Evolutionary conservation across 495 filamentous ascomycete genomes (phyloP), one percentile per base, ranked within the genome.

Genomic region (Penicillium desertorum): DNA sequence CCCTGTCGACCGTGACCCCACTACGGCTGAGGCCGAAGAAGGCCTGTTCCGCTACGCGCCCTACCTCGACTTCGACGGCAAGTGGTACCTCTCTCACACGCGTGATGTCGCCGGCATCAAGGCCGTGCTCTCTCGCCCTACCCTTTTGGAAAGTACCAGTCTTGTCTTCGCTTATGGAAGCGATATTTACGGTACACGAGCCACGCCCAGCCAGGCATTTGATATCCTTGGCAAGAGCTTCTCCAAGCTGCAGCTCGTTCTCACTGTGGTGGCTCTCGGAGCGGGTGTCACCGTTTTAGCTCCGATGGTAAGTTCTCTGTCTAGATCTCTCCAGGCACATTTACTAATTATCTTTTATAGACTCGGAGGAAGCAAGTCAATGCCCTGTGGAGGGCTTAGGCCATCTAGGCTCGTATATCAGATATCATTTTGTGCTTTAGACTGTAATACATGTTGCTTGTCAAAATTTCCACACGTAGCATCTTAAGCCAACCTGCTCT

Each of bases 201-300:
- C 94, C 32, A 83, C 86, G 29, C 94, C 94, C 1, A 95, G 90
- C 66, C 82, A 87, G 54, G 81, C 88, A 4, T 99, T 98, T 71
- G 94, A 99, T 74, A 81, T 96, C 17, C 77, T 99, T 1, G 93
- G 91, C 34, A 95, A 92, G 74, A 89, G 88, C 5, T 99, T 99
- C 69, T 91, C 88, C 56, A 96, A 95, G 77, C 59, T 92, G 54
- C 87, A 92, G 62, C 81, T 99, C 62, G 71, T 96, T 1, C 75
- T 80, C 23, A 99, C 94, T 0, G 90, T 99, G 43, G 74, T 87
- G 32, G 92, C 87, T 41, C 77, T 97, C 60, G 80, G 78, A 1
- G 75, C 83, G 16, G 91, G 90, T 51, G 91, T 95, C 41, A 65
- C 82, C 16, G 78, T 89, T 57, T 76, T 98, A 65, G 86, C 87